Evolutionary conservation across 1,284 basidiomycete species (phyloP).

Genomic region (Moesziomyces antarcticus): DNA sequence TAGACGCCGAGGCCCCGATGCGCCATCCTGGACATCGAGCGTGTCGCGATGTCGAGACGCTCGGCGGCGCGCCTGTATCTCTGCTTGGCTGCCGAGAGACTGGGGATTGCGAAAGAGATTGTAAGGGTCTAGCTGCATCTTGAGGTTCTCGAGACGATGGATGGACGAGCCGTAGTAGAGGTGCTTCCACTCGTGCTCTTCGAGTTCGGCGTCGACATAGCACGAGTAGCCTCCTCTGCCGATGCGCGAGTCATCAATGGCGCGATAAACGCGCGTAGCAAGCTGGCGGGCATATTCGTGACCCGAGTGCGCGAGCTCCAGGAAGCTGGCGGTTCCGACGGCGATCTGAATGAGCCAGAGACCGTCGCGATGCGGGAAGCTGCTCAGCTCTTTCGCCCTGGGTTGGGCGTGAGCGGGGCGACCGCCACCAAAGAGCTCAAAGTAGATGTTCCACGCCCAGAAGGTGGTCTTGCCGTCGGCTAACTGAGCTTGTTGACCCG

Average conservation of each 20-base stretch:
- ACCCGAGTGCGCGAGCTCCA: constrained; percentile 28
- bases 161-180: constrained; percentile 53
- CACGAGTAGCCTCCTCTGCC: constrained; percentile 47
- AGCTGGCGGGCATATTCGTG: constrained; percentile 28
- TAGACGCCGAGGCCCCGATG: no score
- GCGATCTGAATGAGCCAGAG: constrained; percentile 60
- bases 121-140: constrained; percentile 47
- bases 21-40: neutral
- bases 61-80: constrained; percentile 23
- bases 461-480: constrained; percentile 21
- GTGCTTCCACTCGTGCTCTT: constrained; percentile 43
- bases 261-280: constrained; percentile 31
- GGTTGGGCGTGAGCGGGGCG: constrained; percentile 23
- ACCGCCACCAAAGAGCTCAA: constrained; percentile 60
- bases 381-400: constrained; percentile 24
- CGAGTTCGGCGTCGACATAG: constrained; percentile 54
- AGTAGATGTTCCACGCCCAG: constrained; percentile 62
- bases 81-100: constrained; percentile 30
- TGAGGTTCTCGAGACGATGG: constrained; percentile 41
- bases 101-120: constrained; percentile 57
- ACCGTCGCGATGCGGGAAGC: constrained; percentile 55
- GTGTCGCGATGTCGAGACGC: constrained; percentile 1
- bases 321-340: constrained; percentile 32
- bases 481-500: constrained; percentile 22
- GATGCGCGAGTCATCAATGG: constrained; percentile 28